A percentile compares a stretch with the other conserved stretches of the same genome.
Conservation (phyloP, 345 rosid species). For the Erysimum cheiranthoides region DNA sequence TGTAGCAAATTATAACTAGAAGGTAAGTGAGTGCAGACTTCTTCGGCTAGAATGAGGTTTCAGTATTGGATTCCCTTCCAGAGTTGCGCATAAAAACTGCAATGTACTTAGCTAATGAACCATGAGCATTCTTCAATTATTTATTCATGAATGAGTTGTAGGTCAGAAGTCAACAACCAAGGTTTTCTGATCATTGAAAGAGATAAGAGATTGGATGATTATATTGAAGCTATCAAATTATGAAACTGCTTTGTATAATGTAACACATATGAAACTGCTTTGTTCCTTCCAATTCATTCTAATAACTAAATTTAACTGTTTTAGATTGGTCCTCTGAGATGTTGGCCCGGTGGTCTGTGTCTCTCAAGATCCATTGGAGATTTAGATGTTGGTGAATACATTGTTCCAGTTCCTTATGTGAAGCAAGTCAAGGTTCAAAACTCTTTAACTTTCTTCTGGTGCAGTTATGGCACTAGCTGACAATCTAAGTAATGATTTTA, state of each 20-base stretch:
- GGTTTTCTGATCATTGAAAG: not conserved
- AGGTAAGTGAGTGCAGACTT: not conserved
- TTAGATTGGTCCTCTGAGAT: conserved; percentile 97
- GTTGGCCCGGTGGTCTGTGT: conserved; percentile 99
- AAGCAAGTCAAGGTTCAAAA: conserved; percentile 92
- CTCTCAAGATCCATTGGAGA: conserved; percentile 99
- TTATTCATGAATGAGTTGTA: not conserved
- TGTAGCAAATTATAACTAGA: not conserved
- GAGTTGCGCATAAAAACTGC: not conserved
- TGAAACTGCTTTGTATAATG: conserved; percentile 3
- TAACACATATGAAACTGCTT: not conserved
- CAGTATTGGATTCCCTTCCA: not conserved
- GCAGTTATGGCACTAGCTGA: not conserved
- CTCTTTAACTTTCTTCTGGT: not conserved
- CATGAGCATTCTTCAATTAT: not conserved
- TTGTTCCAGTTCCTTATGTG: conserved; percentile 97
- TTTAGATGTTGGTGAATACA: conserved; percentile 92
- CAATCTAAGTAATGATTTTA: not conserved
- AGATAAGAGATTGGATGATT: not conserved
- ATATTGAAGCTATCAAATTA: conserved; percentile 7
- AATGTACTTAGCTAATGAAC: not conserved
- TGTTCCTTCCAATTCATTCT: conserved; percentile 15
- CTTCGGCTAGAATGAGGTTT: not conserved
- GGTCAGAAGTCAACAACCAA: not conserved
- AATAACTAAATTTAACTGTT: conserved; percentile 37